phyloP scores from a whole-genome alignment of 129 eudicot species.

The Ambrosia trifida region DNA sequence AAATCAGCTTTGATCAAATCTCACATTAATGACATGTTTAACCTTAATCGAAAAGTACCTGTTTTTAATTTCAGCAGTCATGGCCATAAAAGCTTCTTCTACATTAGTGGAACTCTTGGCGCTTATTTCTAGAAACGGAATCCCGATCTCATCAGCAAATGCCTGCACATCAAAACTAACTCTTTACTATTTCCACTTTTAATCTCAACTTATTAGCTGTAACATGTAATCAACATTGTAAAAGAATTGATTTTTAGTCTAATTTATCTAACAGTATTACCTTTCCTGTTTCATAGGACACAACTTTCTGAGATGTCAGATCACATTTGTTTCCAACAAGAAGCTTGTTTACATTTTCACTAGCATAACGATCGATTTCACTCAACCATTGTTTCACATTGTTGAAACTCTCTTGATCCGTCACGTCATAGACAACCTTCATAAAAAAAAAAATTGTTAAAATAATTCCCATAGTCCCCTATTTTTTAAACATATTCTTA shows the following conservation, averaged over 20 bases:
- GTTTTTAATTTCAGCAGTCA: constrained; percentile 87
- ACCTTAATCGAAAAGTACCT: constrained; percentile 40
- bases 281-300: constrained; percentile 62
- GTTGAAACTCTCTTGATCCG: constrained; percentile 81
- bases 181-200: neutral
- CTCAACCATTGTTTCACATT: constrained; percentile 87
- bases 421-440: constrained; percentile 80
- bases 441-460: neutral
- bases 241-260: neutral
- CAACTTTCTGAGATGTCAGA: constrained; percentile 53
- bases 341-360: constrained; percentile 74
- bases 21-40: neutral
- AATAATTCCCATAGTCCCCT: neutral
- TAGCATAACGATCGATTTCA: constrained; percentile 85
- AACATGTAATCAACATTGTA: neutral
- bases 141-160: constrained; percentile 96
- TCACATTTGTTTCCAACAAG: constrained; percentile 81
- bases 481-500: neutral
- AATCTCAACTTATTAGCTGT: too few species aligned
- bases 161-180: constrained; percentile 50
- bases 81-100: constrained; percentile 98
- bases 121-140: constrained; percentile 94
- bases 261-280: constrained; percentile 19
- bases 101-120: constrained; percentile 92
- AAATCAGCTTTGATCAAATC: constrained; percentile 10